A percentile compares a stretch with the other conserved stretches of the same genome.
Conservation (phyloP, 768 basidiomycete species). For the Dendrothele bispora region DNA sequence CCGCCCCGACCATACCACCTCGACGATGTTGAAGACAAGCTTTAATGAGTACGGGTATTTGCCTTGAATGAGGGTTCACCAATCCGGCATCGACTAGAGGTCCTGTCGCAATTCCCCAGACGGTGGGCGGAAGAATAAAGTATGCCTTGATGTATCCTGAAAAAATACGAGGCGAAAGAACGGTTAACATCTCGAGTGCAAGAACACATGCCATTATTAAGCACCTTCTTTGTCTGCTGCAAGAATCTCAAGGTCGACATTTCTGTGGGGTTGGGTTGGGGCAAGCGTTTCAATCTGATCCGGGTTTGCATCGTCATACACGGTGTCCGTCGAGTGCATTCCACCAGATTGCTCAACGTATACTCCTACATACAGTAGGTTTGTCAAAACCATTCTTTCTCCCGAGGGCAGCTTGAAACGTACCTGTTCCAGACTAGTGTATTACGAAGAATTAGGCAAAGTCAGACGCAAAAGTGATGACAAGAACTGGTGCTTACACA, state of each 20-base stretch:
- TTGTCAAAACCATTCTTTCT: neutral
- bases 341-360: conserved; percentile 48
- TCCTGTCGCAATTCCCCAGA: conserved; percentile 21
- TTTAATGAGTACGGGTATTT: conserved; percentile 18
- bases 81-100: conserved; percentile 17
- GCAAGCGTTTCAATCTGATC: conserved; percentile 46
- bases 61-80: conserved; percentile 18
- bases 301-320: conserved; percentile 51
- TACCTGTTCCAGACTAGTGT: conserved; percentile 51
- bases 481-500: conserved; percentile 41
- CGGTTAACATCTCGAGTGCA: neutral
- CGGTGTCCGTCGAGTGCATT: conserved; percentile 27
- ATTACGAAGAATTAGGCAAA: neutral
- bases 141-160: conserved; percentile 51
- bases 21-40: conserved; percentile 16
- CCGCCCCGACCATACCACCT: conserved; percentile 21
- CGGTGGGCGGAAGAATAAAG: conserved; percentile 46
- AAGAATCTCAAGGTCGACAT: conserved; percentile 47
- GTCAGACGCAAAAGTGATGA: no score
- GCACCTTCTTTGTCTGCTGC: conserved; percentile 49
- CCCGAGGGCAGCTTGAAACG: neutral
- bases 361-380: conserved; percentile 29
- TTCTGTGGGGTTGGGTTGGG: conserved; percentile 45
- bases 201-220: neutral
- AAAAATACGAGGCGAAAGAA: neutral